Percentiles rank a stretch among this genome's conserved stretches.
Conservation (phyloP, 371 early-diverging fungal species). For the Enterocytospora artemiae region DNA sequence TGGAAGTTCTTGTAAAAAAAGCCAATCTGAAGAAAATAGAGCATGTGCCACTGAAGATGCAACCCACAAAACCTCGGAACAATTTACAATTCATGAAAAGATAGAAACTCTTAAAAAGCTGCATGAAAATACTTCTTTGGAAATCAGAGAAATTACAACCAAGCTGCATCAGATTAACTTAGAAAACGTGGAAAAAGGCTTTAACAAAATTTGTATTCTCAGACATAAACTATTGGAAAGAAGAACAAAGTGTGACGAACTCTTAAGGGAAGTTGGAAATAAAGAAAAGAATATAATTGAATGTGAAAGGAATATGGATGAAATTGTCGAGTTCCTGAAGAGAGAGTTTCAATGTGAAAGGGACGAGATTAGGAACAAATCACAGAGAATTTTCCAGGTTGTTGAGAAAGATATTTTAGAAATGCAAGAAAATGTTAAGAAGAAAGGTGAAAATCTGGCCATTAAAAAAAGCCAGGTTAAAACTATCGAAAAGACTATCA, state of each 20-base stretch:
- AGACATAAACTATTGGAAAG: background rate
- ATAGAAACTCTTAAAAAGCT: no score
- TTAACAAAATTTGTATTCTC: background rate
- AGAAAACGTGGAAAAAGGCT: no score
- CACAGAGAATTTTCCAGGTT: slow-evolving; percentile 1
- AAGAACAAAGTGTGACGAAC: background rate
- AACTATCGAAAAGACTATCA: background rate
- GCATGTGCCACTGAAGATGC: no score
- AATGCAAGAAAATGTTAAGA: background rate
- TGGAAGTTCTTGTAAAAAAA: no score
- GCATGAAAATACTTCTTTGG: no score
- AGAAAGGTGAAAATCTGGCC: background rate
- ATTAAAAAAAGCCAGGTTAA: background rate
- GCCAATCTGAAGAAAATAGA: no score
- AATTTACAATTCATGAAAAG: no score
- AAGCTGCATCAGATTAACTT: no score
- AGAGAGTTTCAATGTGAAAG: background rate
- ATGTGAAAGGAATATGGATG: background rate
- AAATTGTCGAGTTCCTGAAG: background rate
- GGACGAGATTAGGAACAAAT: slow-evolving; percentile 6
- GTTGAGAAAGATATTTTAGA: slow-evolving; percentile 10
- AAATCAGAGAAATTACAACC: no score
- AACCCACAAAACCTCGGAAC: no score
- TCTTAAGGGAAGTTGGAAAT: slow-evolving; percentile 8
- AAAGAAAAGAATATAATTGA: slow-evolving; percentile 1